These are phyloP conservation scores for Xylariaceae sp. DNA, from an alignment of 2,329 filamentous ascomycete genomes.

Conservation along the genomic window DNA sequence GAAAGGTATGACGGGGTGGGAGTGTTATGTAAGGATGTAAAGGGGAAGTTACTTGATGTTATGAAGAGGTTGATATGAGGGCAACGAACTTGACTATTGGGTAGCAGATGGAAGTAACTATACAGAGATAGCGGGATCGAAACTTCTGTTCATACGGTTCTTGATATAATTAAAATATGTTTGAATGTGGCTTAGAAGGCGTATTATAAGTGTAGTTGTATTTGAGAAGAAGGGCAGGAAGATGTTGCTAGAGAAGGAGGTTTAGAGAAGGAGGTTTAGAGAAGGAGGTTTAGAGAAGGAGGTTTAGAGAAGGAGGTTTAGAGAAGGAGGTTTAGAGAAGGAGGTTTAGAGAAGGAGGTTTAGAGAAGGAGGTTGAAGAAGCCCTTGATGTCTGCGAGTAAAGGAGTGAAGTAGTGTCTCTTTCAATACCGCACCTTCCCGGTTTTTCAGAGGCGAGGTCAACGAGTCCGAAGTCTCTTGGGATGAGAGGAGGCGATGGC, in stretches of 20 bases:
- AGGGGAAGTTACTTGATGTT: background rate
- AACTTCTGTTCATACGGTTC: background rate
- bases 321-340: no score
- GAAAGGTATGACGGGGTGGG: background rate
- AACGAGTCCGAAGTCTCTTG: no score
- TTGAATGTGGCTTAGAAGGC: background rate
- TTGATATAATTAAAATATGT: background rate
- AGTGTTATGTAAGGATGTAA: background rate
- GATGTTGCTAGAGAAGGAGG: background rate
- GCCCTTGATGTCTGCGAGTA: no score
- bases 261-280: background rate
- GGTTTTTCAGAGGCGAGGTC: background rate
- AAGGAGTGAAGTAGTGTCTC: no score
- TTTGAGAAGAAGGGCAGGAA: background rate
- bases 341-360: no score
- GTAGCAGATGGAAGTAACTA: background rate
- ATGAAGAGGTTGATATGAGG: background rate
- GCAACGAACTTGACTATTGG: no score
- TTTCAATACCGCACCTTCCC: no score
- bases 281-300: no score
- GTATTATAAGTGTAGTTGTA: background rate
- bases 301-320: no score
- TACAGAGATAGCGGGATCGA: background rate
- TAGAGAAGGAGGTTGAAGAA: no score
- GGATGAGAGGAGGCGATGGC: no score